These are phyloP conservation scores for Cymbopogon flexuosus DNA, from an alignment of 202 grass and related monocot genomes.

Conservation along the genomic window DNA sequence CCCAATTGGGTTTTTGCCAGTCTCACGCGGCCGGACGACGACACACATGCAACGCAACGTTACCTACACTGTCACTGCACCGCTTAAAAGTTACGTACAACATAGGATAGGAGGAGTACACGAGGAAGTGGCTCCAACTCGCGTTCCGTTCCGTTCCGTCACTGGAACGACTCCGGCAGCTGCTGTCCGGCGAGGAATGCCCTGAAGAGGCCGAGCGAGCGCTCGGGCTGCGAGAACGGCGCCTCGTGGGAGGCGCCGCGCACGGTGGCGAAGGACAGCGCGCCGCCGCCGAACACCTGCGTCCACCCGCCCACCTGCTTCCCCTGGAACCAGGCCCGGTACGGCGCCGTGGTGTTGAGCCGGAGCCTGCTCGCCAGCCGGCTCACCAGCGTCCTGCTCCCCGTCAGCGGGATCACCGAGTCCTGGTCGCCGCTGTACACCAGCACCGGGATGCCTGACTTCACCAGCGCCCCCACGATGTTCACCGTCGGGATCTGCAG, in stretches of 20 bases:
- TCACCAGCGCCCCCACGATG: slow-evolving; percentile 57
- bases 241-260: slow-evolving; percentile 82
- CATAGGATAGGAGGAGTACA: neutral
- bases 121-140: neutral
- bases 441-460: slow-evolving; percentile 57
- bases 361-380: slow-evolving; percentile 52
- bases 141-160: too few species aligned
- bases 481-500: slow-evolving; percentile 70
- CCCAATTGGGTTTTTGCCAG: neutral
- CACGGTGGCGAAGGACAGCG: slow-evolving; percentile 70
- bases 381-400: slow-evolving; percentile 69
- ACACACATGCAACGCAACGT: neutral
- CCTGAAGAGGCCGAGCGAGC: slow-evolving; percentile 77
- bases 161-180: slow-evolving; percentile 65
- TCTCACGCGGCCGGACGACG: neutral
- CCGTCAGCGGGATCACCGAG: slow-evolving; percentile 87
- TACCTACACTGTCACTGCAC: too few species aligned
- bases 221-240: slow-evolving; percentile 86
- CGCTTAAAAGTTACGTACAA: neutral
- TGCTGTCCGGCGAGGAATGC: slow-evolving; percentile 62
- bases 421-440: slow-evolving; percentile 93
- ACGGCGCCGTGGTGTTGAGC: slow-evolving; percentile 63
- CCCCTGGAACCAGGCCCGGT: slow-evolving; percentile 84
- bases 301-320: slow-evolving; percentile 94
- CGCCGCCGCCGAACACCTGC: slow-evolving; percentile 61